Conservation (phyloP, 495 filamentous ascomycete species). For the Penicillium parvum region DNA sequence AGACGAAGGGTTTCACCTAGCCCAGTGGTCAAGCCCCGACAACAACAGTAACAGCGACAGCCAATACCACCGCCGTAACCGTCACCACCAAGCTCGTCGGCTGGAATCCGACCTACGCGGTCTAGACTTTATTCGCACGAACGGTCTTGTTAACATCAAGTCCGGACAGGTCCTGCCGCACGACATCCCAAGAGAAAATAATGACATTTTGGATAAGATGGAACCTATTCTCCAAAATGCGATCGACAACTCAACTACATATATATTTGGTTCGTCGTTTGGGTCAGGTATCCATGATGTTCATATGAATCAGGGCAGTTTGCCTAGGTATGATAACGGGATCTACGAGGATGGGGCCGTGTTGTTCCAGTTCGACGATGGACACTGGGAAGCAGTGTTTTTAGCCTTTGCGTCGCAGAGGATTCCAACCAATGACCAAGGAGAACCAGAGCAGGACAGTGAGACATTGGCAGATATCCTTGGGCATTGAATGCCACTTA, state of each 20-base stretch:
- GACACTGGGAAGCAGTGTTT: slow-evolving; percentile 27
- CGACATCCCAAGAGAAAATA: slow-evolving; percentile 19
- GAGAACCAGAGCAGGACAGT: slow-evolving; percentile 16
- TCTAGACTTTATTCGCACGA: slow-evolving; percentile 23
- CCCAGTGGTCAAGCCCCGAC: slow-evolving; percentile 2
- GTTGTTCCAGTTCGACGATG: slow-evolving; percentile 33
- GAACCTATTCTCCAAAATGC: slow-evolving; percentile 31
- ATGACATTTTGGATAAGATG: slow-evolving; percentile 33
- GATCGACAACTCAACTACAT: slow-evolving; percentile 28
- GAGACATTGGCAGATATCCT: slow-evolving; percentile 20
- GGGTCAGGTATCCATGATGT: slow-evolving; percentile 39
- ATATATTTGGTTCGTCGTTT: slow-evolving; percentile 33
- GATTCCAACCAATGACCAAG: slow-evolving; percentile 19
- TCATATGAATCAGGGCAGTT: slow-evolving; percentile 44
- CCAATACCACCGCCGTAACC: slow-evolving; percentile 9
- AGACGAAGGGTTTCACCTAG: slow-evolving; percentile 22
- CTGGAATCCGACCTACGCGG: slow-evolving; percentile 20
- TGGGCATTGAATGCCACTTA: slow-evolving; percentile 4
- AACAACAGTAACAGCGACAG: background rate
- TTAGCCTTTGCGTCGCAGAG: slow-evolving; percentile 25
- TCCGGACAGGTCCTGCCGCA: slow-evolving; percentile 21
- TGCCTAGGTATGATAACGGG: slow-evolving; percentile 31
- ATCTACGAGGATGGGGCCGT: slow-evolving; percentile 36
- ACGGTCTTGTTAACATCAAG: slow-evolving; percentile 17
- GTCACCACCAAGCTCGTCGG: slow-evolving; percentile 9